A percentile compares a stretch with the other conserved stretches of the same genome.
Conservation (phyloP, 805 yeast species). For the Spathaspora sp. region DNA sequence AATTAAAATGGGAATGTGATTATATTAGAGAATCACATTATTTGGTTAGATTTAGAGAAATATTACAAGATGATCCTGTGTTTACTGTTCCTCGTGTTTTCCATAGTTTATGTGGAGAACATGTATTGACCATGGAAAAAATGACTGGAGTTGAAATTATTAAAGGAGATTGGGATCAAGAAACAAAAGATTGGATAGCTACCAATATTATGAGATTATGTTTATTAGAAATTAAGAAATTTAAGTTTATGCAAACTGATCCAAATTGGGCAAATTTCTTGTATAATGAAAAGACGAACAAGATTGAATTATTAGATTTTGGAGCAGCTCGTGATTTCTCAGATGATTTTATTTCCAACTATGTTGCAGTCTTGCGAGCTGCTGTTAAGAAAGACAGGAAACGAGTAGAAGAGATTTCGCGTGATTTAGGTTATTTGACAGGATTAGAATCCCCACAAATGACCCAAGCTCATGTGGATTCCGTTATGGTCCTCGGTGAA, state of each 20-base stretch:
- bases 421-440: conserved; percentile 80
- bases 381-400: conserved; percentile 68
- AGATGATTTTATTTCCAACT: conserved; percentile 62
- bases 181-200: conserved; percentile 75
- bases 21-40: conserved; percentile 84
- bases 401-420: conserved; percentile 60
- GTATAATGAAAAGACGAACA: conserved; percentile 65
- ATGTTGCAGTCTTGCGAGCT: conserved; percentile 68
- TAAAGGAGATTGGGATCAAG: conserved; percentile 72
- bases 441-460: conserved; percentile 85
- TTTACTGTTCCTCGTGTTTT: conserved; percentile 81
- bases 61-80: conserved; percentile 52
- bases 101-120: conserved; percentile 73
- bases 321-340: conserved; percentile 89
- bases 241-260: conserved; percentile 95
- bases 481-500: conserved; percentile 87
- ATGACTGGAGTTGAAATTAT: conserved; percentile 82
- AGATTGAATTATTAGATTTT: conserved; percentile 86
- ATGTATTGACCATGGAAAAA: conserved; percentile 84
- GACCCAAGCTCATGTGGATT: conserved; percentile 90
- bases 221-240: conserved; percentile 76
- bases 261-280: conserved; percentile 99
- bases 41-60: conserved; percentile 61
- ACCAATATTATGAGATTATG: conserved; percentile 84
- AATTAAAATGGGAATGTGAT: conserved; percentile 97